Base-by-base conservation (phyloP, 108 stramenopile genomes). In the Fragilaria radians region DNA sequence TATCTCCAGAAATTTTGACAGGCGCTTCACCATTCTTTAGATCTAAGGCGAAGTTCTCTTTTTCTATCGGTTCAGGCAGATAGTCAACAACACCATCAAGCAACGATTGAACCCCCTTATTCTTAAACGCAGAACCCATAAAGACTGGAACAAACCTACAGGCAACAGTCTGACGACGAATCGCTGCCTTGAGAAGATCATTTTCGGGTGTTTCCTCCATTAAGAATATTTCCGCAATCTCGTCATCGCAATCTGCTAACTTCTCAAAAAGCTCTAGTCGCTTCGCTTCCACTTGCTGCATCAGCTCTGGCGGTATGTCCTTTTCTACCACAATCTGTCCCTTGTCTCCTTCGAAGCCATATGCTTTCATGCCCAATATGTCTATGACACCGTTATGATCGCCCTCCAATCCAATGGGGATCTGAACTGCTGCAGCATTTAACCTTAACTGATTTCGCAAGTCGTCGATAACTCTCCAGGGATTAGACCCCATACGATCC, bases 91-190 rank as follows among this genome's bases (percentile, higher is more conserved):
- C 97, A 21, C 96, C 99, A 74, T 99, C 97, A 36, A 99, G 76
- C 26, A 99, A 81, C 3, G 94, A 78, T 55, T 99, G 99, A 25
- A 97, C 96, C 47, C 98, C 98, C 65, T 96, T 97, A 77, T 99
- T 99, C 86, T 99, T 99, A 74, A 92, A 99, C 1, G 99, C 97
- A 46, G 91, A 92, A 22, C 98, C 99, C 96, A 99, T 97, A 62
- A 98, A 97, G 11, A 99, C 98, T 2, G 99, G 97, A 18, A 99
- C 97, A 67, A 99, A 97, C 14, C 79, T 77, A 51, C 87, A 94
- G 1, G 83, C 76, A 25, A 98, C 78, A 27, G 94, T 95, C 54
- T 78, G 78, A 19, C 93, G 69, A 0, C 97, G 85, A 66, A 98
- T 96, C 22, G 89, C 94, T 5, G 74, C 93, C 67, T 86, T 87